Base-by-base conservation (phyloP, 2,329 filamentous ascomycete species). In the Akanthomyces lecanii region DNA sequence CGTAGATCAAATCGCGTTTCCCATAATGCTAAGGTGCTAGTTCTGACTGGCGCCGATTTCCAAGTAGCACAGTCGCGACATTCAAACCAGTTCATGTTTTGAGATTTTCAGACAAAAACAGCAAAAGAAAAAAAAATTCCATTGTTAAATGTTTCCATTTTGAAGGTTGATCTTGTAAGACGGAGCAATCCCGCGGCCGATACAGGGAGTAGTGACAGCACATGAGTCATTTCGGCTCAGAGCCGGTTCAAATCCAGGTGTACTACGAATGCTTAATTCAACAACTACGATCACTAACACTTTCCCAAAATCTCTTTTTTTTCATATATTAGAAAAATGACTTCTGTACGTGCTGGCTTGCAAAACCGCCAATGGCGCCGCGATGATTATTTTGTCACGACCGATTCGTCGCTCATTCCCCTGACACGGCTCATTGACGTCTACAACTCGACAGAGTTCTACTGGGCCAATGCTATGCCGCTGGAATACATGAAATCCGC, bases 301-400 rank as follows among this genome's bases (percentile, higher is more conserved):
- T 10, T 11, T 14, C 5, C 47, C n/a, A 12, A 23, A 18, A 18
- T 1, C 1, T 23, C 16, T 51, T 33, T 11, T 33, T 5, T 45
- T 33, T 11, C 48, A 23, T 6, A 51, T 21, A 21, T 21, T 21
- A 42, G 5, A 18, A 44, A 18, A 45, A 61, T 61, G 58, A 5
- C 48, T 36, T 53, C 38, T 44, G 5, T 44, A 6, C 25, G 12
- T n/a, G 28, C 33, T 6, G 25, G 36, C 4, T 33, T 53, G 1
- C 25, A 61, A 25, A 16, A 7, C 11, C 61, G 71, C 25, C 64
- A 67, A 28, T 63, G 61, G 61, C 61, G 21, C 1, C 53, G 61
- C 51, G 76, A 76, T 44, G 72, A 75, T n/a, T 85, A 81, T 67
- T 66, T 82, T 52, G 74, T 87, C 69, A 86, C 85, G 1, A 86